Evolutionary conservation across 2,329 filamentous ascomycete species (phyloP), one percentile per base, ranked within the genome.

Genomic region (Thielaviopsis populi): DNA sequence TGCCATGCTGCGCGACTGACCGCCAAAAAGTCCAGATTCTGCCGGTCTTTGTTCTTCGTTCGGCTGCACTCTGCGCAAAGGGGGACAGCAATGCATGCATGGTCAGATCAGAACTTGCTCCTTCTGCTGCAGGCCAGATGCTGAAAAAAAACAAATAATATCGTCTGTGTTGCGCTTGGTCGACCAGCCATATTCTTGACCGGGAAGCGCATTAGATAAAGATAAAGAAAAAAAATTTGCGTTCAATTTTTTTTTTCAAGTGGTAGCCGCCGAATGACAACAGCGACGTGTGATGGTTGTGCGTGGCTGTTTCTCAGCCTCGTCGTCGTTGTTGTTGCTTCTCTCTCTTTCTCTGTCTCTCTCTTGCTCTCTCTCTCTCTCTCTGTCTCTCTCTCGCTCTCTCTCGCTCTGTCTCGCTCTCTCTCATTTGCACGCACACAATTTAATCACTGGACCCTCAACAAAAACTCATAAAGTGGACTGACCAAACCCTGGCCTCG

Each of bases 401-500:
- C n/a, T n/a, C n/a, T n/a, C n/a, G n/a, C n/a, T n/a, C n/a, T n/a
- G n/a, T n/a, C n/a, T n/a, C n/a, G n/a, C n/a, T n/a, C n/a, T n/a
- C n/a, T n/a, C 24, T 24, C 22, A 22, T 27, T 50, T 50, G 19
- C 46, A 50, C 19, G 19, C 17, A 53, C 48, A 54, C 50, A 33
- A 54, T 22, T 54, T 54, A 3, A 8, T 4, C 15, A 22, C 10
- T 8, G 33, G 6, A 33, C 3, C 5, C 13, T 3, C 7, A 56
- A n/a, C n/a, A 56, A 33, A 53, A 56, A 56, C 24, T 56, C 15
- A 19, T 33, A 30, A 33, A 17, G 50, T 56, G 50, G 50, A 56
- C 54, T 63, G 19, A 27, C 40, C 40, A 48, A 48, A 46, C 33
- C 54, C 54, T 61, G 56, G 63, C 43, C 56, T 22, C 19, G 33